These are phyloP conservation scores for Clitoria ternatea DNA, from an alignment of 306 rosid genomes.

Conservation along the genomic window DNA sequence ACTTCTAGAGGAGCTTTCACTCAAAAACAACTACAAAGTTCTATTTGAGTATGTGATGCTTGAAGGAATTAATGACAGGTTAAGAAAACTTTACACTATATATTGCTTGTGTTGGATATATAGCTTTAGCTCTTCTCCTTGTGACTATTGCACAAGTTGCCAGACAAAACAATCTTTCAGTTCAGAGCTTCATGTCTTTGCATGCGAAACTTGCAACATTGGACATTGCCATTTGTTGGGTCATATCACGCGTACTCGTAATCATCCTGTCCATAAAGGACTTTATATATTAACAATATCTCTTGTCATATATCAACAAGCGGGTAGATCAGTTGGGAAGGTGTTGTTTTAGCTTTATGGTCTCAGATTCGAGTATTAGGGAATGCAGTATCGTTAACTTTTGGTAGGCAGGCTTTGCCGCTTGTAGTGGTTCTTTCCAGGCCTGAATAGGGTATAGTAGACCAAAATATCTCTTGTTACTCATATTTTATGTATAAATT, in stretches of 20 bases:
- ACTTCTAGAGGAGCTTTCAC: conserved; percentile 64
- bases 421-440: too few species aligned
- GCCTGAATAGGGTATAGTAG: too few species aligned
- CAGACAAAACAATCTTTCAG: not conserved
- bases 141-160: not conserved
- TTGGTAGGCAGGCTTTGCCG: too few species aligned
- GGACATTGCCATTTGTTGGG: not conserved
- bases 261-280: not conserved
- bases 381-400: too few species aligned
- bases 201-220: not conserved
- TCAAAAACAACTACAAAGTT: conserved; percentile 67
- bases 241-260: not conserved
- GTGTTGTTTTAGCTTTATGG: too few species aligned
- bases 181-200: not conserved
- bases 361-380: too few species aligned
- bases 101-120: conserved; percentile 25
- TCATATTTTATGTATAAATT: not conserved
- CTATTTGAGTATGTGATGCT: conserved; percentile 92
- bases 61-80: conserved; percentile 90
- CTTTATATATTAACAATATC: not conserved
- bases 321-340: too few species aligned
- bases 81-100: conserved; percentile 5
- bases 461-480: not conserved
- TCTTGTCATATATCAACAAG: not conserved
- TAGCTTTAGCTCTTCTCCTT: not conserved